These are phyloP conservation scores for Diaporthe velutina DNA, from an alignment of 2,329 filamentous ascomycete genomes.

Conservation along the genomic window DNA sequence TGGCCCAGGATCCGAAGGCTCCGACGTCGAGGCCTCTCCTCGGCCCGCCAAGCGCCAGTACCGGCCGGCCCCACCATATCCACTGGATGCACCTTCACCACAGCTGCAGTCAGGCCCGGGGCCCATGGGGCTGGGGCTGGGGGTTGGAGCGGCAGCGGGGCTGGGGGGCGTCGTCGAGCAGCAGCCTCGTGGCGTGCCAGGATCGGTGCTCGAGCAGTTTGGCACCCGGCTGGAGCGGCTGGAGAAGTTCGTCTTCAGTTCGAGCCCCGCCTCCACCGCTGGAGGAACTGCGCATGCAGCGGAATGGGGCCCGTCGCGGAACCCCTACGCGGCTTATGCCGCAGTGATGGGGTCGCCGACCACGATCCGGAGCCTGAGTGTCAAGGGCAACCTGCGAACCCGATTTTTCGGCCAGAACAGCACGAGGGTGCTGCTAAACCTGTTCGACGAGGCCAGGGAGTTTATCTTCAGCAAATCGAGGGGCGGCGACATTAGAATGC, in stretches of 20 bases:
- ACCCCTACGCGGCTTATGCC: slow-evolving; percentile 39
- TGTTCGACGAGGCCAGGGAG: slow-evolving; percentile 67
- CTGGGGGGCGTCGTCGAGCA: slow-evolving; percentile 32
- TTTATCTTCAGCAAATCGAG: slow-evolving; percentile 60
- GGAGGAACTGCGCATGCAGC: not conserved
- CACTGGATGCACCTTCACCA: slow-evolving; percentile 29
- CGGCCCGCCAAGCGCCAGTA: slow-evolving; percentile 52
- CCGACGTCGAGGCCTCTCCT: slow-evolving; percentile 42
- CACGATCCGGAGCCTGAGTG: slow-evolving; percentile 63
- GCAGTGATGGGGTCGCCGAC: slow-evolving; percentile 48
- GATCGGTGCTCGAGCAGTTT: slow-evolving; percentile 59
- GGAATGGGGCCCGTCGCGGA: slow-evolving; percentile 34
- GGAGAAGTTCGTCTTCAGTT: slow-evolving; percentile 60
- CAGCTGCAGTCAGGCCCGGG: slow-evolving; percentile 20
- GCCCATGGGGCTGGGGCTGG: slow-evolving; percentile 6
- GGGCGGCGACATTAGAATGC: slow-evolving; percentile 55
- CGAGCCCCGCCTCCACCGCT: slow-evolving; percentile 36
- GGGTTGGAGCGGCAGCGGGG: not conserved
- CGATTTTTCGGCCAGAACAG: slow-evolving; percentile 67
- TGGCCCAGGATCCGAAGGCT: slow-evolving; percentile 61
- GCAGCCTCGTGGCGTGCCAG: slow-evolving; percentile 42
- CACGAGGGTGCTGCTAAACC: slow-evolving; percentile 65
- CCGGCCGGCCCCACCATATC: slow-evolving; percentile 33
- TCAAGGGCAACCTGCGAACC: slow-evolving; percentile 63
- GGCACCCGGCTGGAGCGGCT: slow-evolving; percentile 64